Percentiles rank a stretch among this genome's conserved stretches.
Conservation (phyloP, 805 yeast species). For the Ogataea ramenticola region DNA sequence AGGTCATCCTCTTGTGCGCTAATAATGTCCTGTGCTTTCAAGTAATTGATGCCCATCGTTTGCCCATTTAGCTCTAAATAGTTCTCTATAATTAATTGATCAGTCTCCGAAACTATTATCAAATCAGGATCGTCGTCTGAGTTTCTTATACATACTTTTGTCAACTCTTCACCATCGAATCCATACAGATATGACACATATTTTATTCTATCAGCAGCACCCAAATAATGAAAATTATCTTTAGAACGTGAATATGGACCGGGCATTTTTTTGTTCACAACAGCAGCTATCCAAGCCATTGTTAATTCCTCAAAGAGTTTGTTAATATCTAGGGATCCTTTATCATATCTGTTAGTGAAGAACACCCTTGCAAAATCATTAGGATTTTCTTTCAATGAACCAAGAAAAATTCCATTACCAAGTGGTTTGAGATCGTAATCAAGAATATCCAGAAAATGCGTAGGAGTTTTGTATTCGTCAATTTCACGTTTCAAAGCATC, state of each 20-base stretch:
- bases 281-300: background rate
- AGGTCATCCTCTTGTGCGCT: too few species aligned
- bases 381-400: slow-evolving; percentile 1
- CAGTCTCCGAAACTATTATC: background rate
- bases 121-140: background rate
- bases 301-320: background rate
- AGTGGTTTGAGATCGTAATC: background rate
- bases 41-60: background rate
- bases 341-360: background rate
- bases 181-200: background rate
- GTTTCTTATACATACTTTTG: background rate
- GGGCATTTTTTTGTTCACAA: background rate
- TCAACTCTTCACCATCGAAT: background rate
- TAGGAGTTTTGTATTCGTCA: background rate
- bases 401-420: slow-evolving; percentile 14
- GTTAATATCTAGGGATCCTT: background rate
- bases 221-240: too few species aligned
- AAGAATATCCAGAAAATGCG: background rate
- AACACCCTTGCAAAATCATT: background rate
- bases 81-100: background rate
- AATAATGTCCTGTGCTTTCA: background rate
- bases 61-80: background rate
- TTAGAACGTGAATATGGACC: background rate
- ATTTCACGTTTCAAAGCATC: background rate
- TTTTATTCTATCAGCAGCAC: background rate